These are phyloP conservation scores for Ogataea zsoltii DNA, from an alignment of 805 yeast species.

Conservation along the genomic window DNA sequence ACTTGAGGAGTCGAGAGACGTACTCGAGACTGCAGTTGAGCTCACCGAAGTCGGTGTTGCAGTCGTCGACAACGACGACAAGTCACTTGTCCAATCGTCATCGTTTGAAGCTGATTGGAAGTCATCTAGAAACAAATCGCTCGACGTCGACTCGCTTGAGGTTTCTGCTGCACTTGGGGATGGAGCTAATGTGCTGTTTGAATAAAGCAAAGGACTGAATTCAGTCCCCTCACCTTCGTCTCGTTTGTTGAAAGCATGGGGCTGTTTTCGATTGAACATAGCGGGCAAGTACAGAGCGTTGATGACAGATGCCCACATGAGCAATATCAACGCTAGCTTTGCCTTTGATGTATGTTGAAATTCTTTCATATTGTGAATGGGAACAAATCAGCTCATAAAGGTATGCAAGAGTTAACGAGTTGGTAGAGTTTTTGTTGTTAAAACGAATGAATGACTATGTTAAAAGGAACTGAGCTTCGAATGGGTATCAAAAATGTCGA, in stretches of 20 bases:
- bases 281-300: constrained; percentile 11
- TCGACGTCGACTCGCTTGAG: background rate
- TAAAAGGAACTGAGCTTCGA: constrained; percentile 2
- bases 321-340: background rate
- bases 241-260: constrained; percentile 12
- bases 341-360: background rate
- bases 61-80: no score
- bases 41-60: no score
- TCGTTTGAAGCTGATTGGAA: background rate
- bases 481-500: constrained; percentile 3
- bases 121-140: constrained; percentile 1
- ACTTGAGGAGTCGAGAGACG: no score
- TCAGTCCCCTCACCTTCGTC: background rate
- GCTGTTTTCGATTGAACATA: constrained; percentile 10
- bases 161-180: background rate
- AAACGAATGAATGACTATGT: constrained; percentile 5
- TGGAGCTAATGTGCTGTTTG: background rate
- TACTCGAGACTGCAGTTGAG: no score
- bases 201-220: background rate
- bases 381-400: background rate
- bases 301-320: constrained; percentile 1
- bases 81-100: no score
- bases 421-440: background rate
- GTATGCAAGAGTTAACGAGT: background rate
- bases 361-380: background rate